Evolutionary conservation across 345 rosid species (phyloP).

Genomic region (Moricandia arvensis): DNA sequence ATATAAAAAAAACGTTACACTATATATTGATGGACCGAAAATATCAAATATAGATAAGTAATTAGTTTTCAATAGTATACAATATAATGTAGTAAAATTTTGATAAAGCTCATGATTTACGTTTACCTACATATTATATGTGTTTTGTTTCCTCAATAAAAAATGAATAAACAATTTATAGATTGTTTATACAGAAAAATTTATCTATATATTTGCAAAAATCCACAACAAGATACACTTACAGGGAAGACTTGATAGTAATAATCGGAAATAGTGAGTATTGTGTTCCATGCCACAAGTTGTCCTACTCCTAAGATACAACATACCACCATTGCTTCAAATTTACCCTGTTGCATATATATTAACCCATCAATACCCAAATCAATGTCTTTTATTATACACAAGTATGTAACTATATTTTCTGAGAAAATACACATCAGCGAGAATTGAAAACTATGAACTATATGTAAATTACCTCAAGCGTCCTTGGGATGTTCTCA

Average conservation of each 20-base stretch:
- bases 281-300: slow-evolving; percentile 70
- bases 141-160: background rate
- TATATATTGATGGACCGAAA: background rate
- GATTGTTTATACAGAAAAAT: background rate
- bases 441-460: background rate
- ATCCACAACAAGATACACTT: background rate
- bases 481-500: slow-evolving; percentile 37
- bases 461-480: background rate
- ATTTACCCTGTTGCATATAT: background rate
- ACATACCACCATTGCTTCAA: background rate
- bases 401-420: background rate
- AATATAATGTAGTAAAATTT: background rate
- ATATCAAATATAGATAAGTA: background rate
- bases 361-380: background rate
- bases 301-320: slow-evolving; percentile 41
- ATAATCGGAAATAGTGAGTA: slow-evolving; percentile 71
- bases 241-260: slow-evolving; percentile 59
- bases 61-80: background rate
- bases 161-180: background rate
- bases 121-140: background rate
- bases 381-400: background rate
- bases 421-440: background rate
- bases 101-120: background rate
- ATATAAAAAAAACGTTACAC: background rate
- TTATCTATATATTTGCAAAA: background rate